Evolutionary conservation across 2,329 filamentous ascomycete species (phyloP).

Genomic region (Aspergillus eucalypticola): DNA sequence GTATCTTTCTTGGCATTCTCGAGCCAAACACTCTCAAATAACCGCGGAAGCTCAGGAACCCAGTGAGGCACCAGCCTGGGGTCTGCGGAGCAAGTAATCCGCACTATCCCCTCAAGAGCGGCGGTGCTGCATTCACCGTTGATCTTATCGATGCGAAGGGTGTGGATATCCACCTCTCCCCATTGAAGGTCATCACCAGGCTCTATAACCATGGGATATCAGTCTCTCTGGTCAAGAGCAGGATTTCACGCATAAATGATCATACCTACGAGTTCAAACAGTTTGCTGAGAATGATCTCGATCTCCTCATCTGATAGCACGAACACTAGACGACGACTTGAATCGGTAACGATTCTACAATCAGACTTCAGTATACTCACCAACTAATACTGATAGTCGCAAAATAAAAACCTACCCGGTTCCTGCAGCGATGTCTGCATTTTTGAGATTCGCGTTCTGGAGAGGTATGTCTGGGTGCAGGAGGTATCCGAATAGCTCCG

Average conservation of each 20-base stretch:
- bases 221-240: no score
- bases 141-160: neutral
- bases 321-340: neutral
- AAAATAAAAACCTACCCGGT: neutral
- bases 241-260: neutral
- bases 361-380: neutral
- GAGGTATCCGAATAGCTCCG: neutral
- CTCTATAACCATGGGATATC: neutral
- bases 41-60: neutral
- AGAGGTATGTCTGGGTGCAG: neutral
- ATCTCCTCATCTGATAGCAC: neutral
- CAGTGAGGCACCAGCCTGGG: neutral
- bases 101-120: neutral
- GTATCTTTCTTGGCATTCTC: neutral
- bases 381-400: neutral
- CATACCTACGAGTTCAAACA: neutral
- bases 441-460: neutral
- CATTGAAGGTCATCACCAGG: neutral
- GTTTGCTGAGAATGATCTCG: neutral
- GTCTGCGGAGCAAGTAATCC: neutral
- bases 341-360: neutral
- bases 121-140: neutral
- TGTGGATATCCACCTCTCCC: neutral
- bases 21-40: neutral
- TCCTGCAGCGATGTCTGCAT: neutral